phyloP scores from a whole-genome alignment of 2,329 filamentous ascomycete genomes.

The Diaporthe australafricana region DNA sequence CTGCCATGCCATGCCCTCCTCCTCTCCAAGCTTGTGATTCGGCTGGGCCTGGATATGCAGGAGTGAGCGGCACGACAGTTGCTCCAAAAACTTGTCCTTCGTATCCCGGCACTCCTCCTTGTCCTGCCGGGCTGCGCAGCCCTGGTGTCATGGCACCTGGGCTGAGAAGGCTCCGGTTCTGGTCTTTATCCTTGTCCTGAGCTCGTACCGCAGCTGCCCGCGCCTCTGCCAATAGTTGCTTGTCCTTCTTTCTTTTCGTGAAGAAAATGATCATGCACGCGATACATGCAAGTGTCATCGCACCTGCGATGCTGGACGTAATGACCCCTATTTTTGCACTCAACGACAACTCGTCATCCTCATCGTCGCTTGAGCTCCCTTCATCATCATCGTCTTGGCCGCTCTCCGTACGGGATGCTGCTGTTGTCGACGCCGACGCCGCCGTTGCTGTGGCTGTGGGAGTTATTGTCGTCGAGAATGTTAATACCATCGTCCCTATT shows the following conservation, averaged over 20 bases:
- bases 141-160: slow-evolving; percentile 20
- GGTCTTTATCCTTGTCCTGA: not conserved
- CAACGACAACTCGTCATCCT: not conserved
- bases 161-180: slow-evolving; percentile 25
- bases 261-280: slow-evolving; percentile 30
- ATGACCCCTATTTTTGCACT: slow-evolving; percentile 33
- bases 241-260: slow-evolving; percentile 30
- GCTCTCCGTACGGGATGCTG: not conserved
- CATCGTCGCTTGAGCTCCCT: not conserved
- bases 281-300: slow-evolving; percentile 22
- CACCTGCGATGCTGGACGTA: slow-evolving; percentile 29
- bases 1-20: not conserved
- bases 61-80: slow-evolving; percentile 18
- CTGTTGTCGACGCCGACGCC: not conserved
- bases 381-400: not conserved
- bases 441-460: not conserved
- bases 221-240: slow-evolving; percentile 21
- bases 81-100: slow-evolving; percentile 13
- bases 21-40: slow-evolving; percentile 19
- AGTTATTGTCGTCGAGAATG: slow-evolving; percentile 26
- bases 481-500: slow-evolving; percentile 23
- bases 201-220: slow-evolving; percentile 14
- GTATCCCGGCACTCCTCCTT: not conserved
- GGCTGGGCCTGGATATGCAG: slow-evolving; percentile 8
- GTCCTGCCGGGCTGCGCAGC: slow-evolving; percentile 11